Conservation (phyloP, 805 yeast genomes). For the Wickerhamomyces strasburgensis region DNA sequence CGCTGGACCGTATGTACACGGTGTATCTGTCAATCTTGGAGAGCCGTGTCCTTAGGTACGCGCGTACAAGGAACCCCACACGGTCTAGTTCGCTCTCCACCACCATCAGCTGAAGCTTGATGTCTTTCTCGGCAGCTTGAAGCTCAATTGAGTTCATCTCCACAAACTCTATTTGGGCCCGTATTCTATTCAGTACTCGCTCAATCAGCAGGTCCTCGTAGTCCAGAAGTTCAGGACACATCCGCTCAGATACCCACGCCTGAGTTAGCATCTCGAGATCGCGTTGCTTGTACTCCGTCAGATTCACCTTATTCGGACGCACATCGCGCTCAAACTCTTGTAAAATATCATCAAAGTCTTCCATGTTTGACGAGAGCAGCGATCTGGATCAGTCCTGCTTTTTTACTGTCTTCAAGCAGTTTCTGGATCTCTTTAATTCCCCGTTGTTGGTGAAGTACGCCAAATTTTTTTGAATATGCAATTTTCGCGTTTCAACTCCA, state of each 20-base stretch:
- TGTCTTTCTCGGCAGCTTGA: slow-evolving; percentile 57
- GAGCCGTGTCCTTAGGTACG: slow-evolving; percentile 70
- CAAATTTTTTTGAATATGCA: too few relatives aligned
- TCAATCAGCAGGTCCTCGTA: slow-evolving; percentile 60
- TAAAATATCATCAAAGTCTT: slow-evolving; percentile 61
- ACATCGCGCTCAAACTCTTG: slow-evolving; percentile 55
- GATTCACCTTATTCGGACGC: slow-evolving; percentile 26
- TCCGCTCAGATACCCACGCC: slow-evolving; percentile 80
- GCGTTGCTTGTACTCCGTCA: slow-evolving; percentile 24
- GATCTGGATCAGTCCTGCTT: too few relatives aligned
- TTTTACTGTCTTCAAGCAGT: too few relatives aligned
- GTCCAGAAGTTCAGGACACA: slow-evolving; percentile 80
- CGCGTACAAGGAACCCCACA: slow-evolving; percentile 72
- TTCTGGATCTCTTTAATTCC: too few relatives aligned
- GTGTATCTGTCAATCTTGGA: slow-evolving; percentile 67
- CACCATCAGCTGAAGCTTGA: slow-evolving; percentile 74
- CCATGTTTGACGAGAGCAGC: not conserved
- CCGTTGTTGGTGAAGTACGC: slow-evolving; percentile 1
- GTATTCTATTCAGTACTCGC: slow-evolving; percentile 52
- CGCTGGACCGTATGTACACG: slow-evolving; percentile 48
- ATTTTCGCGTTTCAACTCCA: too few relatives aligned
- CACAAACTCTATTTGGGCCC: slow-evolving; percentile 68
- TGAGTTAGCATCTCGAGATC: slow-evolving; percentile 44
- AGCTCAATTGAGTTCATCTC: slow-evolving; percentile 75
- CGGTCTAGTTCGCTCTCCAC: slow-evolving; percentile 92